Percentiles rank a stretch among this genome's conserved stretches.
These are phyloP conservation scores for Sedum album DNA, from an alignment of 164 flowering plant species.

Conservation along the genomic window DNA sequence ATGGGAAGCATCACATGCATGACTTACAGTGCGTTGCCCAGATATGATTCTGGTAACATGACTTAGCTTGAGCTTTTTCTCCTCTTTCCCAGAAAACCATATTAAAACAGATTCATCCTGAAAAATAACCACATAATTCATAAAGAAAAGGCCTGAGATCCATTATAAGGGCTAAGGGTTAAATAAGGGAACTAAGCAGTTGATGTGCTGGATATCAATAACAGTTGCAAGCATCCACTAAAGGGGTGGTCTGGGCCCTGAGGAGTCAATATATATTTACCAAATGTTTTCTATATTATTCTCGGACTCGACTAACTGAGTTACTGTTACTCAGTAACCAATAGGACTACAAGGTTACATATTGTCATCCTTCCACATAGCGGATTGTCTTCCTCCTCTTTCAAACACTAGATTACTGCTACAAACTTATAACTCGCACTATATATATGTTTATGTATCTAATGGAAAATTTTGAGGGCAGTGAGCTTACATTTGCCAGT, in stretches of 20 bases:
- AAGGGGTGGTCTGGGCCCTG: too few relatives aligned
- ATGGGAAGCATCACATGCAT: too few relatives aligned
- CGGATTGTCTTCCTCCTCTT: not conserved
- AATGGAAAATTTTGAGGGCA: not conserved
- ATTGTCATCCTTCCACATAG: not conserved
- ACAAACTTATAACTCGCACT: not conserved
- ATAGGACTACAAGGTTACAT: too few relatives aligned
- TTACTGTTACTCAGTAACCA: too few relatives aligned
- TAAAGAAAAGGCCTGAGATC: not conserved
- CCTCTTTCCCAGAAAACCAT: slow-evolving; percentile 95
- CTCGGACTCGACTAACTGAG: not conserved
- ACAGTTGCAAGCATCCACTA: too few relatives aligned
- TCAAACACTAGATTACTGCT: not conserved
- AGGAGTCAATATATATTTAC: too few relatives aligned
- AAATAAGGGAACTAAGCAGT: not conserved
- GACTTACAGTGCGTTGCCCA: slow-evolving; percentile 77
- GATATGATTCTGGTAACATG: slow-evolving; percentile 86
- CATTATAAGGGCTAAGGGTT: not conserved
- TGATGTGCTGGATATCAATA: too few relatives aligned
- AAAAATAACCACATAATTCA: slow-evolving; percentile 16
- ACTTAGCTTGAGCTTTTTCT: slow-evolving; percentile 80
- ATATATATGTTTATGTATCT: not conserved
- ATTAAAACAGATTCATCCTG: slow-evolving; percentile 91
- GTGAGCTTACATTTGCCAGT: slow-evolving; percentile 72
- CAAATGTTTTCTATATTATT: too few relatives aligned